phyloP scores from a whole-genome alignment of 352 stramenopile genomes.

The Blastocystis sp. region DNA sequence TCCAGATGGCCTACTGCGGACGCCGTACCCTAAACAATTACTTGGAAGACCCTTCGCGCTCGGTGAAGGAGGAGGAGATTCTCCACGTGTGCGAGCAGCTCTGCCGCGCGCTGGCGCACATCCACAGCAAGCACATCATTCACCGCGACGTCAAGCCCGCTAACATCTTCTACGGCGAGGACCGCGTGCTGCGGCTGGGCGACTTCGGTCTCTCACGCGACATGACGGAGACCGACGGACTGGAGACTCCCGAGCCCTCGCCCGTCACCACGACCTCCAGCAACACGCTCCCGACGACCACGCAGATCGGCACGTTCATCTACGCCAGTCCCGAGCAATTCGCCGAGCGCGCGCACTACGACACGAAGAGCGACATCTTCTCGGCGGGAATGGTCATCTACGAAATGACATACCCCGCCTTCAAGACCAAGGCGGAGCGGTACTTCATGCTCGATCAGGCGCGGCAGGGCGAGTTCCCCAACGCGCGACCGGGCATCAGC shows the following conservation, averaged over 20 bases:
- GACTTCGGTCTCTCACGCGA: conserved; percentile 77
- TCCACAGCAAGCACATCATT: conserved; percentile 76
- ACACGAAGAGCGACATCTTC: conserved; percentile 78
- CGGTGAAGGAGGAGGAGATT: conserved; percentile 69
- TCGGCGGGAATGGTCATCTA: conserved; percentile 80
- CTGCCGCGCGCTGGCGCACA: conserved; percentile 74
- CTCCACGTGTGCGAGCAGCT: conserved; percentile 77
- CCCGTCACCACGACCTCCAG: conserved; percentile 52
- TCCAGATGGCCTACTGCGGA: conserved; percentile 80
- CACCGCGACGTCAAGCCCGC: conserved; percentile 78
- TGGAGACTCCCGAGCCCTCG: conserved; percentile 14
- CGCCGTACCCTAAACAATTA: conserved; percentile 73
- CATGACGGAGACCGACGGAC: conserved; percentile 58
- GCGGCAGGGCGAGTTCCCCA: conserved; percentile 67
- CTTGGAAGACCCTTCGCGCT: conserved; percentile 67
- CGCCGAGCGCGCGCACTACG: conserved; percentile 71
- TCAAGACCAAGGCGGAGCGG: conserved; percentile 76
- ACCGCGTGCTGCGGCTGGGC: conserved; percentile 74
- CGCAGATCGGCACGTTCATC: conserved; percentile 75
- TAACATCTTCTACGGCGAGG: conserved; percentile 78
- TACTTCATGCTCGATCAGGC: conserved; percentile 71
- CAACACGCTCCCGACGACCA: conserved; percentile 66
- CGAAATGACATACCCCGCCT: conserved; percentile 75
- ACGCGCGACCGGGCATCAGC: conserved; percentile 12
- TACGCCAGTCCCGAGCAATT: conserved; percentile 79